phyloP scores from a whole-genome alignment of 306 rosid genomes.

The Gastrolobium villosum region DNA sequence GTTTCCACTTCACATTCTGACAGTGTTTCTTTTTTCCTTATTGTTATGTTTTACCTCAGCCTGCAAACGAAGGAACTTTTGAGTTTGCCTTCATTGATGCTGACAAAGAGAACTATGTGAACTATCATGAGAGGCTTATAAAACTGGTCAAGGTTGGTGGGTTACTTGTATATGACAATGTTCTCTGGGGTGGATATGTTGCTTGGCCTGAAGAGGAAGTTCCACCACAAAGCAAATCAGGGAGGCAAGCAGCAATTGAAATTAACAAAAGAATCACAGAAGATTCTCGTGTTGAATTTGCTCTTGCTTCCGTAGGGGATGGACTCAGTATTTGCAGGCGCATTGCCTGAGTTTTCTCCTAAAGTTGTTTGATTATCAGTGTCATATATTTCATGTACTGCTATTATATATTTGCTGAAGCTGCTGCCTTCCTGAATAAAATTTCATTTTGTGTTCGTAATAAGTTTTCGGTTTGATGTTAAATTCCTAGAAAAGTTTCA shows the following conservation, averaged over 20 bases:
- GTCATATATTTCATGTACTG: neutral
- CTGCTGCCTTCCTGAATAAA: neutral
- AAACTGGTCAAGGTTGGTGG: conserved; percentile 63
- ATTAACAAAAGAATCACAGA: conserved; percentile 47
- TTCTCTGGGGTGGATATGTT: conserved; percentile 57
- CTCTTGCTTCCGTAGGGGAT: conserved; percentile 55
- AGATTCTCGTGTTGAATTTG: conserved; percentile 53
- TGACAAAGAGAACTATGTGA: conserved; percentile 55
- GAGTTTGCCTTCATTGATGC: conserved; percentile 66
- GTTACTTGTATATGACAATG: conserved; percentile 57
- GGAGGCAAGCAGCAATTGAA: conserved; percentile 25
- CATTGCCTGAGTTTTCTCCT: conserved; percentile 33
- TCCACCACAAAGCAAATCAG: conserved; percentile 25
- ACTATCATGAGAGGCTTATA: conserved; percentile 61
- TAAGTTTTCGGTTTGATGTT: neutral
- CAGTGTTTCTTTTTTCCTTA: no score
- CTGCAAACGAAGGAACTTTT: conserved; percentile 48
- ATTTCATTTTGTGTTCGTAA: conserved; percentile 16
- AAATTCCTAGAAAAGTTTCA: neutral
- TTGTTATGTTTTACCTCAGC: conserved; percentile 33
- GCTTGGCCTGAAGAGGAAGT: conserved; percentile 55
- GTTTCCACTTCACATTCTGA: neutral
- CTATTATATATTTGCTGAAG: neutral
- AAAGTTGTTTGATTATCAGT: neutral
- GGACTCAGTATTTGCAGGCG: conserved; percentile 55